These are phyloP conservation scores for Letharia columbiana DNA, from an alignment of 495 filamentous ascomycete genomes.

Conservation along the genomic window DNA sequence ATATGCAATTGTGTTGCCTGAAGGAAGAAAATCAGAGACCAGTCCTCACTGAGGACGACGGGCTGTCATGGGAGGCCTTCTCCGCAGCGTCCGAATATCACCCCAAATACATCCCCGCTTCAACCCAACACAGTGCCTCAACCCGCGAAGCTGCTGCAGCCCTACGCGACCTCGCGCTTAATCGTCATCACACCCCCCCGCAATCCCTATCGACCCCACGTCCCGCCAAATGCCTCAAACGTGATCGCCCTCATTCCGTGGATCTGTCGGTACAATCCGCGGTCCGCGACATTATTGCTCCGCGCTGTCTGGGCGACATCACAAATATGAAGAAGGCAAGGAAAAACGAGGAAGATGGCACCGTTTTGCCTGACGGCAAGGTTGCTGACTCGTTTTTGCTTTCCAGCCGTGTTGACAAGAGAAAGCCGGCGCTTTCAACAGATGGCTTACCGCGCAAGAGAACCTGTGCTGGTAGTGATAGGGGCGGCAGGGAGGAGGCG, in stretches of 20 bases:
- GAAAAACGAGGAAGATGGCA: conserved; percentile 28
- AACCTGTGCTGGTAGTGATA: conserved; percentile 22
- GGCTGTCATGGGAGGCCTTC: conserved; percentile 35
- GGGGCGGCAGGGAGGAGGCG: conserved; percentile 21
- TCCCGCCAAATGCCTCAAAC: conserved; percentile 47
- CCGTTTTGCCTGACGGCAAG: conserved; percentile 35
- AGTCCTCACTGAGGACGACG: conserved; percentile 7
- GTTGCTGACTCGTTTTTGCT: conserved; percentile 37
- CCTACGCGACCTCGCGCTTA: conserved; percentile 54
- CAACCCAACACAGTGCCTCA: conserved; percentile 37
- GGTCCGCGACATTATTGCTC: conserved; percentile 51
- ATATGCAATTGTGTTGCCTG: conserved; percentile 34
- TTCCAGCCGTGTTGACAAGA: conserved; percentile 18
- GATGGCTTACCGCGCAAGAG: conserved; percentile 20
- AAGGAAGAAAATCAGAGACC: conserved; percentile 25
- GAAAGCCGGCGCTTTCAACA: conserved; percentile 8
- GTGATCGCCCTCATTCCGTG: conserved; percentile 59
- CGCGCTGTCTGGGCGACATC: conserved; percentile 20
- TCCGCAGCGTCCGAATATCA: conserved; percentile 48
- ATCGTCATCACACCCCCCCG: conserved; percentile 29
- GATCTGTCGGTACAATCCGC: conserved; percentile 63
- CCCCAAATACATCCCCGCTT: conserved; percentile 46
- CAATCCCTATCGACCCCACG: conserved; percentile 18
- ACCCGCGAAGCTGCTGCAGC: conserved; percentile 54
- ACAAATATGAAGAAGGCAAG: conserved; percentile 20